A percentile compares a stretch with the other conserved stretches of the same genome.
Evolutionary conservation across 148 eudicot species (phyloP).

Genomic region (Diospyros kaki): DNA sequence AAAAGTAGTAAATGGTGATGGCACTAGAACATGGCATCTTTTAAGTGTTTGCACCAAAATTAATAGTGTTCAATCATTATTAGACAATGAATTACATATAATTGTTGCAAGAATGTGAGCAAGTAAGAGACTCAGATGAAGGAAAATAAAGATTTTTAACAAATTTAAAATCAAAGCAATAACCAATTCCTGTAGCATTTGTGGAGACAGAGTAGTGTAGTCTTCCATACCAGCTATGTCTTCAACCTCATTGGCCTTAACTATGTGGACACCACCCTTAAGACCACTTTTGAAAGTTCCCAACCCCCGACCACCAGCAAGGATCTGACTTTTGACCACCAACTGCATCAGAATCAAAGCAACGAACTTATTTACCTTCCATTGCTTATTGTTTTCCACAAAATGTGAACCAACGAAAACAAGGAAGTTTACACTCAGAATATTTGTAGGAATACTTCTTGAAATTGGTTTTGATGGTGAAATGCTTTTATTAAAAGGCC

Average conservation of each 20-base stretch:
- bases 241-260: conserved; percentile 70
- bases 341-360: conserved; percentile 40
- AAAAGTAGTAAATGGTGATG: not conserved
- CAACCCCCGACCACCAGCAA: conserved; percentile 96
- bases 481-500: not conserved
- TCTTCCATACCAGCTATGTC: conserved; percentile 62
- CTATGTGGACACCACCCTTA: conserved; percentile 93
- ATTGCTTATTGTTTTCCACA: not conserved
- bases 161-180: not conserved
- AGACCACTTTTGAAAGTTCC: conserved; percentile 90
- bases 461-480: not conserved
- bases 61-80: not conserved
- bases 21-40: not conserved
- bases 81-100: not conserved
- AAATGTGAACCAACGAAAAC: not conserved
- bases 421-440: not conserved
- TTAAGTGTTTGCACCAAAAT: not conserved
- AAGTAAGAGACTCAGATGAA: not conserved
- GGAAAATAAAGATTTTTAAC: not conserved
- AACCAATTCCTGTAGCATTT: not conserved
- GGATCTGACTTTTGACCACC: conserved; percentile 97
- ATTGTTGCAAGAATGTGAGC: too few species aligned
- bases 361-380: conserved; percentile 3
- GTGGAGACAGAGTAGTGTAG: not conserved
- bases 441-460: not conserved